Percentiles rank a stretch among this genome's conserved stretches.
phyloP scores from a whole-genome alignment of 768 basidiomycete species.

The Suillus paluster region DNA sequence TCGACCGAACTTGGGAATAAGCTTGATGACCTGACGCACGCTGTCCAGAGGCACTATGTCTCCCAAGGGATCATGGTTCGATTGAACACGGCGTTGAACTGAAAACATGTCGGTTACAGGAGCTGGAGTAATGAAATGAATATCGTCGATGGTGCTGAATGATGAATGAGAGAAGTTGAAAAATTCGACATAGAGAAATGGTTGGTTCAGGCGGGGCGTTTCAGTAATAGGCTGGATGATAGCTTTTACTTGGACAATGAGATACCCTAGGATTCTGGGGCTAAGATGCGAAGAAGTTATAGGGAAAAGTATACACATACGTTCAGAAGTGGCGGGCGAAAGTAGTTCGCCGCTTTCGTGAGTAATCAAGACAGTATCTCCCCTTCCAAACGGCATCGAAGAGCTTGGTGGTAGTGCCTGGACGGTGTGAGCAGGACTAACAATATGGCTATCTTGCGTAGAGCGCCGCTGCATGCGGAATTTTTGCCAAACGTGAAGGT shows the following conservation, averaged over 20 bases:
- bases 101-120: constrained; percentile 6
- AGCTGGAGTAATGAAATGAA: not conserved
- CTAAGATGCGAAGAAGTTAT: not conserved
- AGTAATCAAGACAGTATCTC: constrained; percentile 8
- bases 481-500: not conserved
- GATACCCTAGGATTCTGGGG: constrained; percentile 6
- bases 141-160: not conserved
- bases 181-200: constrained; percentile 5
- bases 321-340: not conserved
- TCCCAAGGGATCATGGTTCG: not conserved
- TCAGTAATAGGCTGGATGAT: constrained; percentile 4
- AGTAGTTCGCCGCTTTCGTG: not conserved
- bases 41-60: constrained; percentile 6
- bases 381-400: not conserved
- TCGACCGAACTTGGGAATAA: constrained; percentile 6
- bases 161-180: not conserved
- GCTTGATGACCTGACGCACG: not conserved
- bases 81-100: not conserved
- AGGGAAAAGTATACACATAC: not conserved
- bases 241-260: constrained; percentile 2
- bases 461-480: not conserved
- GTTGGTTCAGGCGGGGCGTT: not conserved
- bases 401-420: constrained; percentile 7
- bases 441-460: not conserved
- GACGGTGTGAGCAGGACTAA: not conserved